Base-by-base conservation (phyloP, 768 basidiomycete genomes). In the Mycena filopes region DNA sequence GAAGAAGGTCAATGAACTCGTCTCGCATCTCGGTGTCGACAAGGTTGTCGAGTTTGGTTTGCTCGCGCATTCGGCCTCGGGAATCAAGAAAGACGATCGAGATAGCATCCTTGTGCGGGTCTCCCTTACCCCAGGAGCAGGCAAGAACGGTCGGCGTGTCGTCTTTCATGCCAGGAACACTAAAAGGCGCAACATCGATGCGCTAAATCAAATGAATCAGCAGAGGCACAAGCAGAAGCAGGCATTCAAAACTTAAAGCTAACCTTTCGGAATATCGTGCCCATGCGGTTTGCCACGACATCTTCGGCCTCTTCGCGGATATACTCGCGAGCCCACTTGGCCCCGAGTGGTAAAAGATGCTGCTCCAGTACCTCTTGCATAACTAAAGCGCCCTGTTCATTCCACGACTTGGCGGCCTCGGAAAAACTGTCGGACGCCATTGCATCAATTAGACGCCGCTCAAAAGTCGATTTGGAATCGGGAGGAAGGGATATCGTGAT, bases 81-180 rank as follows among this genome's bases (percentile, higher is more conserved):
- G 94, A 88, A 72, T 98, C 96, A 48, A 98, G 74, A 80, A 89
- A 93, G 61, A 96, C 91, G 42, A 95, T 80, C 23, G 89, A 86
- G 58, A 98, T 92, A 9, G 91, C 89, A 76, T 99, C 97, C 72
- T 92, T 93, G 71, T 91, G 89, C 41, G 95, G 94, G 71, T 98
- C 96, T 40, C 98, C 98, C 78, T 93, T 91, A 40, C 98, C 98
- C 90, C 95, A 96, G 9, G 96, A 97, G 60, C 97, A 77, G 4
- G 96, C 94, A 43, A 99, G 84, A 23, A 99, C 95, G 23, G 90
- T 84, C 50, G 96, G 78, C 42, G 86, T 81, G 72, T 94, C 87
- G 15, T 93, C 95, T 55, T 87, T 88, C 80, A 92, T 87, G 9
- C 85, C 84, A 0, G 82, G 77, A 6, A 86, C 86, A 26, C 78